These are phyloP conservation scores for Stemphylium lycopersici DNA, from an alignment of 2,329 filamentous ascomycete genomes.

Conservation along the genomic window DNA sequence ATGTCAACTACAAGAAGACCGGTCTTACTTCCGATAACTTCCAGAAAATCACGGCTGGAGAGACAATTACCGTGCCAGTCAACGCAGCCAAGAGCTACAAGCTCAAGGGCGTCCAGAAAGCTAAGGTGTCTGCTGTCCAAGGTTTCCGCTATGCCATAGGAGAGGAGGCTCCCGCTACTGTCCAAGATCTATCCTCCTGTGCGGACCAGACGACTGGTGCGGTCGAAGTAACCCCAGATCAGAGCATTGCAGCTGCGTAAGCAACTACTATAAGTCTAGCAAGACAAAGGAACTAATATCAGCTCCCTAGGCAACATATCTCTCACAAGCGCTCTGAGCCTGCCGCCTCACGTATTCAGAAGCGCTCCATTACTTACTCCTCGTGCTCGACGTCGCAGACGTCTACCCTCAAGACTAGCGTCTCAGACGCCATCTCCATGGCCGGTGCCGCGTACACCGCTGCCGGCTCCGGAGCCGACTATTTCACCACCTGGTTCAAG, in stretches of 20 bases:
- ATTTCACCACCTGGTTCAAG: conserved; percentile 25
- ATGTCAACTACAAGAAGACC: conserved; percentile 20
- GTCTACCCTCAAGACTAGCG: conserved; percentile 14
- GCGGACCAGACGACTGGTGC: background rate
- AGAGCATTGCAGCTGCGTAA: background rate
- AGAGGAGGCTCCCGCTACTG: conserved; percentile 7
- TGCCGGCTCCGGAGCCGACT: conserved; percentile 14
- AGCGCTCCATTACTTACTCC: conserved; percentile 20
- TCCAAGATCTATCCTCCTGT: background rate
- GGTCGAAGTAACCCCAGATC: background rate
- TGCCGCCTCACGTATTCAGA: conserved; percentile 17
- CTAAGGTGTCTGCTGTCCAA: conserved; percentile 18
- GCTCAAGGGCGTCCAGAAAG: conserved; percentile 15
- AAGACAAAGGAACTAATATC: background rate
- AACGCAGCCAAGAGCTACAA: conserved; percentile 25
- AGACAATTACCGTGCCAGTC: conserved; percentile 19
- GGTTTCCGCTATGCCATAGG: conserved; percentile 17
- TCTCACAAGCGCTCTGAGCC: conserved; percentile 17
- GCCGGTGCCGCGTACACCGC: conserved; percentile 19
- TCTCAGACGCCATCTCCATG: conserved; percentile 21
- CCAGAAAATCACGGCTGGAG: conserved; percentile 18
- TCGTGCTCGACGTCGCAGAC: conserved; percentile 21
- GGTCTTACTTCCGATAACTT: conserved; percentile 12
- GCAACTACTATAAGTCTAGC: background rate
- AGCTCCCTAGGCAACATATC: conserved; percentile 13